Percentiles rank a stretch among this genome's conserved stretches.
Conservation (phyloP, 345 rosid species). For the Sonneratia caseolaris region DNA sequence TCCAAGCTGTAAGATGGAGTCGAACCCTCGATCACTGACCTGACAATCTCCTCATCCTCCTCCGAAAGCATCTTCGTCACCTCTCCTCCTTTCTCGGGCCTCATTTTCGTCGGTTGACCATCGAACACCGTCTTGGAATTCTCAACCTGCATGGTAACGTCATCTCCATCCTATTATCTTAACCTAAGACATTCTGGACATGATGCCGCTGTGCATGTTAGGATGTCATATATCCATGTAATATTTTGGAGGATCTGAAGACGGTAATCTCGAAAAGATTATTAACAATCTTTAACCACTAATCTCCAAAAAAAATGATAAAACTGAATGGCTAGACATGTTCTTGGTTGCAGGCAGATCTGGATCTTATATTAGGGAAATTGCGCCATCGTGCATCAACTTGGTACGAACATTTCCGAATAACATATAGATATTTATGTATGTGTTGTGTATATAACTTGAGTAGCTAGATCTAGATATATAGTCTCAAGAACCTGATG, state of each 20-base stretch:
- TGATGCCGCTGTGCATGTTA: background rate
- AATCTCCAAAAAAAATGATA: too few relatives aligned
- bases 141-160: slow-evolving; percentile 4
- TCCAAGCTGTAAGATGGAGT: slow-evolving; percentile 68
- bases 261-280: too few relatives aligned
- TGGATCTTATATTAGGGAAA: too few relatives aligned
- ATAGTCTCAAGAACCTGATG: background rate
- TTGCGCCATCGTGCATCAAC: too few relatives aligned
- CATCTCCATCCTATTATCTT: background rate
- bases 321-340: too few relatives aligned
- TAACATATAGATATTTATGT: too few relatives aligned
- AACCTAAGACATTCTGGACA: background rate
- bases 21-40: slow-evolving; percentile 42
- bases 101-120: slow-evolving; percentile 2
- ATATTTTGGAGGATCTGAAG: too few relatives aligned
- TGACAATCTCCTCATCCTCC: slow-evolving; percentile 60
- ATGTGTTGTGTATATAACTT: background rate
- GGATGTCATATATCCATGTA: too few relatives aligned
- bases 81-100: slow-evolving; percentile 12
- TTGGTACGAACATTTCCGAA: too few relatives aligned
- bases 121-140: slow-evolving; percentile 5
- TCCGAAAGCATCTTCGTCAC: slow-evolving; percentile 19
- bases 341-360: too few relatives aligned
- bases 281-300: too few relatives aligned
- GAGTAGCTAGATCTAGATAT: background rate